Evolutionary conservation across 164 flowering plant species (phyloP).

Genomic region (Umbilicus rupestris): DNA sequence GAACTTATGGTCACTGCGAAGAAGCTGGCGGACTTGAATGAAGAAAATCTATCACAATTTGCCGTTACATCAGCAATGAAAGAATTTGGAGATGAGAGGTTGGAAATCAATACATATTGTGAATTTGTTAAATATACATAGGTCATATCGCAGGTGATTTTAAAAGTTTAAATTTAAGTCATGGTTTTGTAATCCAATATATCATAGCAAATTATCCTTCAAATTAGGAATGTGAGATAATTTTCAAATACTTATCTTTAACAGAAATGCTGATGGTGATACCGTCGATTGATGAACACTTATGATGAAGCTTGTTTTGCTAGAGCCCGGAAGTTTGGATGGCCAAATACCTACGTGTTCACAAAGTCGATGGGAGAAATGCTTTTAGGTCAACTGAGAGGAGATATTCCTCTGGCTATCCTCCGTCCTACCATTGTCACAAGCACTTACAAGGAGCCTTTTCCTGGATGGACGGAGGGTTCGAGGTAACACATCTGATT

Average conservation of each 20-base stretch:
- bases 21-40: slow-evolving; percentile 17
- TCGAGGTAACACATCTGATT: not conserved
- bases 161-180: not conserved
- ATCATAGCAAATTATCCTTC: too few species aligned
- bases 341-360: slow-evolving; percentile 39
- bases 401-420: slow-evolving; percentile 21
- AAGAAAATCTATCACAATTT: slow-evolving; percentile 10
- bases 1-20: slow-evolving; percentile 22
- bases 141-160: not conserved
- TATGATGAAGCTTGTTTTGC: not conserved
- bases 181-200: too few species aligned
- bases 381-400: slow-evolving; percentile 26
- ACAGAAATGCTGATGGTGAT: not conserved
- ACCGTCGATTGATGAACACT: not conserved
- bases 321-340: slow-evolving; percentile 7
- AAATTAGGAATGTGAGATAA: too few species aligned
- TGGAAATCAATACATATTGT: not conserved
- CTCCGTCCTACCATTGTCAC: slow-evolving; percentile 35
- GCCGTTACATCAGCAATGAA: slow-evolving; percentile 28
- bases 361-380: slow-evolving; percentile 52
- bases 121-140: too few species aligned
- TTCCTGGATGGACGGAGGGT: slow-evolving; percentile 48
- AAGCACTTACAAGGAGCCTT: slow-evolving; percentile 35
- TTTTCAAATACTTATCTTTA: not conserved
- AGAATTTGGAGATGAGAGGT: slow-evolving; percentile 32